Evolutionary conservation across 2,329 filamentous ascomycete genomes (phyloP), one percentile per base, ranked within the genome.

Genomic region (Hypocreales sp.): DNA sequence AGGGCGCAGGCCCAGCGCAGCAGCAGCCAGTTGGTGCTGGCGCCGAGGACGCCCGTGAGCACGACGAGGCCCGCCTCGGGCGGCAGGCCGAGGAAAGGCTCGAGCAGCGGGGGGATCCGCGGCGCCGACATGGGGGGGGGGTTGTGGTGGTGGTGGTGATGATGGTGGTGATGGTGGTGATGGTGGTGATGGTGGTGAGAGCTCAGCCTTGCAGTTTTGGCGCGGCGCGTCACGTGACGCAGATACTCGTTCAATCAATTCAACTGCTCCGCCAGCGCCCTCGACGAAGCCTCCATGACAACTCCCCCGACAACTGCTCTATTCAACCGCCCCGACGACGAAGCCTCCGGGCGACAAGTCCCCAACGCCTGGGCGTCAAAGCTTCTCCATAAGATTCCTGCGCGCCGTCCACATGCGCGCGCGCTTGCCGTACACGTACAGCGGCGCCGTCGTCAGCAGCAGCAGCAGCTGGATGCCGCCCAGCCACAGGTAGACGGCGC

Each of bases 371-470:
- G n/a, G n/a, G n/a, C n/a, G n/a, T n/a, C n/a, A 59, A 29, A 59
- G 78, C 45, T 72, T 80, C 65, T 92, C 83, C 78, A 92, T 86
- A 36, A 92, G 57, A 39, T 80, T 83, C 63, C 67, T 80, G 35
- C 80, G 61, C 8, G 86, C 81, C 1, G 86, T 95, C 87, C 86
- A 94, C 82, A 94, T 92, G 12, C 87, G 64, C 11, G 78, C 74
- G 30, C 84, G 60, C 62, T 95, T 95, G 12, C 87, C 87, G 44
- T 72, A 94, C 13, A 95, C 80, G 48, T 90, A 95, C 79, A 95
- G 83, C 1, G 87, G 87, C 30, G 94, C 75, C 1, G 83, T 79
- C 29, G 65, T 72, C 4, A 82, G 43, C 48, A 92, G 61, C 30
- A 77, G 67, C 9, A 72, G 69, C 19, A 94, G 52, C 52, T 95